Conservation (phyloP, 2,329 filamentous ascomycete genomes). For the Neofusicoccum kwambonambiense region DNA sequence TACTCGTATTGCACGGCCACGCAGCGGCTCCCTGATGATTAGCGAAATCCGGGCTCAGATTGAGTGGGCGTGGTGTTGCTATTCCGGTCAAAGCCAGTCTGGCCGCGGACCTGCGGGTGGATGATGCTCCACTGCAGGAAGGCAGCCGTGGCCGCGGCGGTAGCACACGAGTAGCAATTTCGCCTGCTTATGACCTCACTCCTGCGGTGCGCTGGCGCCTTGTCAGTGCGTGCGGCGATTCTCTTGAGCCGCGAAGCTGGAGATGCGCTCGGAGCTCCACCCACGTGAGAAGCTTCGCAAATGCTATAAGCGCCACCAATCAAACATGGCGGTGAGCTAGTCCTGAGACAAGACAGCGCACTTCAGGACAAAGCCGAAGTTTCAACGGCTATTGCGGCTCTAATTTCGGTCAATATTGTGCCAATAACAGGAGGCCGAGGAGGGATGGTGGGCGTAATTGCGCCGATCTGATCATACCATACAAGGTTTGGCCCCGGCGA, state of each 20-base stretch:
- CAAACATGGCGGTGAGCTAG: slow-evolving; percentile 13
- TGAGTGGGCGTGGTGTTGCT: slow-evolving; percentile 8
- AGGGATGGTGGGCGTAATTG: slow-evolving; percentile 8
- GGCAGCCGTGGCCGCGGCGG: not conserved
- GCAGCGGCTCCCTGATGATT: not conserved
- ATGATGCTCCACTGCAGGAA: not conserved
- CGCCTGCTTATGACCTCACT: slow-evolving; percentile 11
- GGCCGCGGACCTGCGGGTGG: not conserved
- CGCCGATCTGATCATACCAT: slow-evolving; percentile 13
- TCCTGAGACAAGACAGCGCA: slow-evolving; percentile 15
- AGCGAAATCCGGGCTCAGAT: not conserved
- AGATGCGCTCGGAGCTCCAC: slow-evolving; percentile 2
- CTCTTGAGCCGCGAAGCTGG: not conserved
- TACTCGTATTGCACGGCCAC: not conserved
- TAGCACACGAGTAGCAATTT: slow-evolving; percentile 9
- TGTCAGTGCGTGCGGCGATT: slow-evolving; percentile 3
- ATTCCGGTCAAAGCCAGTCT: not conserved
- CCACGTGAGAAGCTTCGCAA: not conserved
- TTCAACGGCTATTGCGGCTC: slow-evolving; percentile 15
- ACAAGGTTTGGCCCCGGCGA: slow-evolving; percentile 5
- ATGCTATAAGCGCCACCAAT: slow-evolving; percentile 14
- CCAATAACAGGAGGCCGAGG: slow-evolving; percentile 4
- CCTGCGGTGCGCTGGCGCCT: not conserved
- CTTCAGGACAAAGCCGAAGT: not conserved
- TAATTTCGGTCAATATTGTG: slow-evolving; percentile 15